A percentile compares a stretch with the other conserved stretches of the same genome.
Evolutionary conservation across 176 grass and related monocot species (phyloP).

Genomic region (Echinochloa phyllopogon): DNA sequence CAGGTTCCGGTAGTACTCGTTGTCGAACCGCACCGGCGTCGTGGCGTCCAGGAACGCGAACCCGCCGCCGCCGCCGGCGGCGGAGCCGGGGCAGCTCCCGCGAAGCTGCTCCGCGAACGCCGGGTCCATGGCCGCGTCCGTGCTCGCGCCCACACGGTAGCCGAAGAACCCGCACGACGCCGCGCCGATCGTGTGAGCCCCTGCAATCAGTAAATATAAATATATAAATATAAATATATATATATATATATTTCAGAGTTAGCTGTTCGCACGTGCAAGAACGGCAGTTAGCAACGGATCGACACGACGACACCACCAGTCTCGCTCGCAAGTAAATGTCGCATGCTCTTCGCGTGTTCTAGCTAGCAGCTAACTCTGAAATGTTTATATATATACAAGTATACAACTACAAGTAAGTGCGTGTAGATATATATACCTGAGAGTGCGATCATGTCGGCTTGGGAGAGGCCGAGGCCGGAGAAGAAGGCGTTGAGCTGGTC

Average conservation of each 20-base stretch:
- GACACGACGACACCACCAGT: not conserved
- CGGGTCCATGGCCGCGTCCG: slow-evolving; percentile 50
- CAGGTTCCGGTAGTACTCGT: slow-evolving; percentile 64
- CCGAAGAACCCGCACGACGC: slow-evolving; percentile 50
- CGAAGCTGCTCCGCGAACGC: slow-evolving; percentile 40
- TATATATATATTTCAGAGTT: too few species aligned
- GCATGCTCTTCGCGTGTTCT: not conserved
- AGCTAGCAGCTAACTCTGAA: too few species aligned
- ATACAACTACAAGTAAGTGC: not conserved
- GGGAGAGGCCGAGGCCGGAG: slow-evolving; percentile 53
- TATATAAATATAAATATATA: too few species aligned
- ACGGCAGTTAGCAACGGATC: slow-evolving; percentile 9
- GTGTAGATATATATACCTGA: slow-evolving; percentile 32
- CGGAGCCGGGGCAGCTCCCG: slow-evolving; percentile 19
- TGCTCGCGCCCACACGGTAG: slow-evolving; percentile 6
- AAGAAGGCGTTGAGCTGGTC: slow-evolving; percentile 67
- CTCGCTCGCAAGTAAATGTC: too few species aligned
- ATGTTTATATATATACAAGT: not conserved
- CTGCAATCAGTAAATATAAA: too few species aligned
- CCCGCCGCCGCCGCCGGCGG: not conserved
- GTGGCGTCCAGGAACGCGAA: slow-evolving; percentile 60
- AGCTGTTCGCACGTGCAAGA: too few species aligned
- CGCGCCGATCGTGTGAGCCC: slow-evolving; percentile 61
- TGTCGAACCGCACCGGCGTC: slow-evolving; percentile 61
- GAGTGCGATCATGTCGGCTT: slow-evolving; percentile 74